A percentile compares a stretch with the other conserved stretches of the same genome.
These are phyloP conservation scores for Pharus latifolius DNA, from an alignment of 176 grass and related monocot species.

Conservation along the genomic window DNA sequence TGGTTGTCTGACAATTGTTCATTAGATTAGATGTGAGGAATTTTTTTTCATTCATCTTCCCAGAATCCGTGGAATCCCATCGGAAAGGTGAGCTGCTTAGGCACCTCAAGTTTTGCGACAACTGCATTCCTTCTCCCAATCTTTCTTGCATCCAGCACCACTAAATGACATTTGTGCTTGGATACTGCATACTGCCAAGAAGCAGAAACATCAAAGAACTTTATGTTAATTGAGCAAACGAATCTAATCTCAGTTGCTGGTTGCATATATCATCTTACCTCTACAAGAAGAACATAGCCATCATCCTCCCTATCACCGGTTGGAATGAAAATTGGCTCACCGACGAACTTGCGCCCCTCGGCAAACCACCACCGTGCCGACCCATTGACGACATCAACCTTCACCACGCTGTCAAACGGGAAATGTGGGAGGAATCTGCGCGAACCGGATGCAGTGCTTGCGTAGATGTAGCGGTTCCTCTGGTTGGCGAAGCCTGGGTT, in stretches of 20 bases:
- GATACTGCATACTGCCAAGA: slow-evolving; percentile 62
- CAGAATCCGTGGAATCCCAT: slow-evolving; percentile 95
- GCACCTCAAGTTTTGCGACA: slow-evolving; percentile 74
- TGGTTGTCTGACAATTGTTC: background rate
- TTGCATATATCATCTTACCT: slow-evolving; percentile 31
- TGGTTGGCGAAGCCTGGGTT: slow-evolving; percentile 46
- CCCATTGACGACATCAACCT: slow-evolving; percentile 36
- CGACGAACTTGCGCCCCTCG: slow-evolving; percentile 51
- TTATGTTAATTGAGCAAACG: background rate
- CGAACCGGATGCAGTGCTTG: slow-evolving; percentile 30
- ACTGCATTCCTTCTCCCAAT: slow-evolving; percentile 51
- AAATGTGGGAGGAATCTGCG: slow-evolving; percentile 66
- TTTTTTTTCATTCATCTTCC: slow-evolving; percentile 28
- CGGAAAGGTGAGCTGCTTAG: slow-evolving; percentile 72
- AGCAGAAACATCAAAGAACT: background rate
- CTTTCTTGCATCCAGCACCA: slow-evolving; percentile 65
- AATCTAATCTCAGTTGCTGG: background rate
- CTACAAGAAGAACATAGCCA: slow-evolving; percentile 80
- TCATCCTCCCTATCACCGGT: slow-evolving; percentile 47
- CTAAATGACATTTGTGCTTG: slow-evolving; percentile 61
- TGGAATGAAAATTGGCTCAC: slow-evolving; percentile 64
- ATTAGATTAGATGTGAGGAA: background rate
- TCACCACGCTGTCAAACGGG: slow-evolving; percentile 76
- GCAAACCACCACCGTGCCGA: slow-evolving; percentile 30
- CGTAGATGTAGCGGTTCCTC: slow-evolving; percentile 62